Evolutionary conservation across 176 grass and related monocot genomes (phyloP).

Genomic region (Bromus sterilis): DNA sequence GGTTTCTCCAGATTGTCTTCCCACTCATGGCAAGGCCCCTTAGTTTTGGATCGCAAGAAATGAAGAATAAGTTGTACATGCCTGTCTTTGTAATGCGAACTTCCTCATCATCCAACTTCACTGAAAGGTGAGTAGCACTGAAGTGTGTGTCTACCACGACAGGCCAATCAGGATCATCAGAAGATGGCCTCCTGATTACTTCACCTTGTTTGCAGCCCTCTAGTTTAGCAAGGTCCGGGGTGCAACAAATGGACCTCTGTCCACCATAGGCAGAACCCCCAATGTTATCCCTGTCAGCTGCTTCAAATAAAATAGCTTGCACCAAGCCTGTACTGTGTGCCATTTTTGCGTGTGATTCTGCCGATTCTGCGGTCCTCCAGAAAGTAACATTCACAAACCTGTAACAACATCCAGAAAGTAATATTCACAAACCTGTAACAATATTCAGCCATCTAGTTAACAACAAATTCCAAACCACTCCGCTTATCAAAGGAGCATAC

Average conservation of each 20-base stretch:
- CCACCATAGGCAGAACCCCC: constrained; percentile 97
- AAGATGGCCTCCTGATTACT: constrained; percentile 79
- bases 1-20: constrained; percentile 96
- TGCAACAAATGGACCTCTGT: constrained; percentile 97
- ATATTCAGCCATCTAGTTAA: background rate
- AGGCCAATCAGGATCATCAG: constrained; percentile 75
- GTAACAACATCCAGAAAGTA: constrained; percentile 10
- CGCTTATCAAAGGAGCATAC: background rate
- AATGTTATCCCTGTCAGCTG: constrained; percentile 83
- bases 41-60: constrained; percentile 96
- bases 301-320: constrained; percentile 95
- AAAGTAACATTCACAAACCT: constrained; percentile 90
- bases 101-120: constrained; percentile 43
- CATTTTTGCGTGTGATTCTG: constrained; percentile 70
- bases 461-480: background rate
- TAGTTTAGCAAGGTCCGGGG: constrained; percentile 90
- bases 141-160: constrained; percentile 69
- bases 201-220: constrained; percentile 95
- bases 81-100: constrained; percentile 79
- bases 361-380: constrained; percentile 65
- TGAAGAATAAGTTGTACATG: constrained; percentile 99
- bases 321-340: constrained; percentile 82
- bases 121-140: constrained; percentile 49
- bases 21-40: constrained; percentile 93
- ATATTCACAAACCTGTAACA: constrained; percentile 59